These are phyloP conservation scores for Fragaria nilgerrensis DNA, from an alignment of 306 rosid genomes.

Conservation along the genomic window DNA sequence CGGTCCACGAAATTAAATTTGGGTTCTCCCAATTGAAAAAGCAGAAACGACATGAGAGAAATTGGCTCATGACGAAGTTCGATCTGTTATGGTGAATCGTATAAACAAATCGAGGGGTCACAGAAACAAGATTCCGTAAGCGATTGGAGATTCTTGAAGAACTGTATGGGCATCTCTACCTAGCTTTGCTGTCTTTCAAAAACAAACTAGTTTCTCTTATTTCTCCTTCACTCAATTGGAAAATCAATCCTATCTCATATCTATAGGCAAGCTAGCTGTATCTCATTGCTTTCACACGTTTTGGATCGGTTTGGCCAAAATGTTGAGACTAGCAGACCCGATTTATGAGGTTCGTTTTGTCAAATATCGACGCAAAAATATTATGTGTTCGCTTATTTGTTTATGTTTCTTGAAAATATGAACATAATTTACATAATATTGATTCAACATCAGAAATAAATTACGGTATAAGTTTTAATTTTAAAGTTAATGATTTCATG, in stretches of 20 bases:
- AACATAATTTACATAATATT: not conserved
- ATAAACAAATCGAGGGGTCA: constrained; percentile 3
- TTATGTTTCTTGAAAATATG: not conserved
- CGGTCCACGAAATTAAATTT: not conserved
- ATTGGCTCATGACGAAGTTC: not conserved
- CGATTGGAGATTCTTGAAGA: constrained; percentile 4
- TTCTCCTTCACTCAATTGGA: not conserved
- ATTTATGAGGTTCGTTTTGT: not conserved
- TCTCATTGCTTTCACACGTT: not conserved
- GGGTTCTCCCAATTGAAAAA: not conserved
- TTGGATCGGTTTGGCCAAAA: not conserved
- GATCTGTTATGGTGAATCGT: not conserved
- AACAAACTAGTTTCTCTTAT: not conserved
- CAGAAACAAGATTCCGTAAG: constrained; percentile 1
- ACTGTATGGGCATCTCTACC: not conserved
- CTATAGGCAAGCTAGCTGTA: not conserved
- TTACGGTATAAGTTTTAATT: not conserved
- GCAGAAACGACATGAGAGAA: not conserved
- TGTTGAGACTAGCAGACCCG: not conserved
- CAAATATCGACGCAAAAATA: not conserved
- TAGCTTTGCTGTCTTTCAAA: not conserved
- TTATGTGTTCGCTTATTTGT: not conserved
- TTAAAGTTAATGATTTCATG: not conserved
- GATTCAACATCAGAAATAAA: not conserved
- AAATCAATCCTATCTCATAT: not conserved